Evolutionary conservation across 1,139 yeast species (phyloP).

Genomic region (Suhomyces terraborum): DNA sequence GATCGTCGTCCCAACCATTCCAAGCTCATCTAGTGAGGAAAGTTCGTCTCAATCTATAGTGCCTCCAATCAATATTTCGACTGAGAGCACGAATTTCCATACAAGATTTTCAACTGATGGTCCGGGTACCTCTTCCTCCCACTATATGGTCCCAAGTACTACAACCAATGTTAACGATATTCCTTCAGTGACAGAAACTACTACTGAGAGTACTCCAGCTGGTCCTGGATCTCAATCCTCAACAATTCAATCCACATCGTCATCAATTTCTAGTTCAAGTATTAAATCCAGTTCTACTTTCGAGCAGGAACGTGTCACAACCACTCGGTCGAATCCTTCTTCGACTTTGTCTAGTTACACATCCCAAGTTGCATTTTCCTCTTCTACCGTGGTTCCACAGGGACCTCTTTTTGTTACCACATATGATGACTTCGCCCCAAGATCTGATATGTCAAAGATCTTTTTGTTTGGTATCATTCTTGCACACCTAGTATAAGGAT

Average conservation of each 20-base stretch:
- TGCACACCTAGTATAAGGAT: neutral
- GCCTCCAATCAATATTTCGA: no score
- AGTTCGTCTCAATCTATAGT: no score
- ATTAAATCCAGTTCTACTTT: no score
- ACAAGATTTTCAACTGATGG: no score
- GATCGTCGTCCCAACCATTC: no score
- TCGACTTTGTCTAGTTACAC: neutral
- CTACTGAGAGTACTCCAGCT: neutral
- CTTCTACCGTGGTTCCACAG: neutral
- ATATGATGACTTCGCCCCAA: slow-evolving; percentile 1
- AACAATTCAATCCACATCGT: neutral
- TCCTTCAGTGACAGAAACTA: no score
- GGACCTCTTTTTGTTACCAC: neutral
- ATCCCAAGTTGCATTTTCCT: neutral
- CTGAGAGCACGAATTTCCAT: no score
- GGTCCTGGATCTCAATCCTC: neutral
- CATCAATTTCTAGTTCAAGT: no score
- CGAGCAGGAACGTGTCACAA: no score
- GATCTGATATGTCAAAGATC: neutral
- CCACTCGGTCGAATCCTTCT: neutral
- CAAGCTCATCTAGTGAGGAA: no score
- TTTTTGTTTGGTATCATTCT: neutral
- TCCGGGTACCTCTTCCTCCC: no score
- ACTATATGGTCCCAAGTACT: no score
- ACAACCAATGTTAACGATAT: neutral